These are phyloP conservation scores for Malus asiatica DNA, from an alignment of 306 rosid species.

Conservation along the genomic window DNA sequence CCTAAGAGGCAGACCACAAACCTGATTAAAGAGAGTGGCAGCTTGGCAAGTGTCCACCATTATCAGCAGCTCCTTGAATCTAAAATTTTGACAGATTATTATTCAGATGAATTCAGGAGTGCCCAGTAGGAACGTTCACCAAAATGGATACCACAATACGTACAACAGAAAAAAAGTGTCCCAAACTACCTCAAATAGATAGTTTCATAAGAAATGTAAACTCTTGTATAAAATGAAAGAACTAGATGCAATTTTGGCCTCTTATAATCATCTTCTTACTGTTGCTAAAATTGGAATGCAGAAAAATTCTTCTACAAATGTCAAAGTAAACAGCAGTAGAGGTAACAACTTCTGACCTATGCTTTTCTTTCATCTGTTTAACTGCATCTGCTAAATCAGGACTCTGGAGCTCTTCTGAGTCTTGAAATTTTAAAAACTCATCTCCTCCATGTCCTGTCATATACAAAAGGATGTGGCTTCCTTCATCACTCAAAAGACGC, in stretches of 20 bases:
- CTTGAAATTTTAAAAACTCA: conserved; percentile 95
- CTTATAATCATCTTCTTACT: neutral
- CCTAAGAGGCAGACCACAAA: conserved; percentile 20
- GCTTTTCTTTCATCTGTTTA: conserved; percentile 95
- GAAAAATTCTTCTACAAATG: neutral
- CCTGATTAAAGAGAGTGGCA: conserved; percentile 92
- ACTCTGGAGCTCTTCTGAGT: conserved; percentile 97
- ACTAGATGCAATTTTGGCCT: neutral
- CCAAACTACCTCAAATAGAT: neutral
- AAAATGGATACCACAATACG: neutral
- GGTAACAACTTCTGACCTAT: conserved; percentile 40
- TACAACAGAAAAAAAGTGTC: neutral
- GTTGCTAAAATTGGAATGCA: neutral
- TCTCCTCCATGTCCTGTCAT: conserved; percentile 99
- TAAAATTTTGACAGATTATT: conserved; percentile 22
- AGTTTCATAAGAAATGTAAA: neutral
- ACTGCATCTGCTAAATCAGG: conserved; percentile 98
- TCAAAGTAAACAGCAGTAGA: neutral
- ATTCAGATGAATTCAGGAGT: conserved; percentile 17
- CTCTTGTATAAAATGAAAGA: no score
- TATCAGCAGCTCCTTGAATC: conserved; percentile 97
- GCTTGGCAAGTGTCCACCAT: conserved; percentile 99
- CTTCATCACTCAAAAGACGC: conserved; percentile 94
- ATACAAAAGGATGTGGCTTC: conserved; percentile 90
- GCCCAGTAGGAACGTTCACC: neutral